phyloP scores from a whole-genome alignment of 345 rosid genomes.

The Abelmoschus esculentus region DNA sequence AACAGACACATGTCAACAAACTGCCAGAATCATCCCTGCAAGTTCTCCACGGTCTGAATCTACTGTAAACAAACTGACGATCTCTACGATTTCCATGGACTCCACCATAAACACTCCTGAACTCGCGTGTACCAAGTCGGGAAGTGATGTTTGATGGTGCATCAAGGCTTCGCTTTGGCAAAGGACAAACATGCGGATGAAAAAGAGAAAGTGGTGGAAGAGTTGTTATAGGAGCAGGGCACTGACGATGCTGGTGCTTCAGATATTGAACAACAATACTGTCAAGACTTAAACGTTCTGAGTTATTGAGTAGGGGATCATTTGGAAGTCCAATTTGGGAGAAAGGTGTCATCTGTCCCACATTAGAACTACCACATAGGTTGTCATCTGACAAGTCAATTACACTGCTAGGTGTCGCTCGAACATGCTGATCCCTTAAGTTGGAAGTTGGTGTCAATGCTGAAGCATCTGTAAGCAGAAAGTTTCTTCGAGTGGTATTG shows the following conservation, averaged over 20 bases:
- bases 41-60: conserved; percentile 92
- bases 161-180: conserved; percentile 86
- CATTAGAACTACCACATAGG: conserved; percentile 38
- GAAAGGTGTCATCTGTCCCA: conserved; percentile 36
- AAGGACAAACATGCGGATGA: conserved; percentile 94
- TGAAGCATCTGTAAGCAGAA: conserved; percentile 35
- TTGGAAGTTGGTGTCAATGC: conserved; percentile 51
- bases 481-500: conserved; percentile 37
- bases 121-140: conserved; percentile 82
- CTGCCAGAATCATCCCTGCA: conserved; percentile 81
- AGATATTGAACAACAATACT: conserved; percentile 85
- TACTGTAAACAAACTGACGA: conserved; percentile 91
- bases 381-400: conserved; percentile 43
- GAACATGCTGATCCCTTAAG: conserved; percentile 35
- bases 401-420: conserved; percentile 30
- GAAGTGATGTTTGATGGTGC: conserved; percentile 84
- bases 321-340: conserved; percentile 40
- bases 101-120: conserved; percentile 68
- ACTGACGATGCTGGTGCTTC: conserved; percentile 98
- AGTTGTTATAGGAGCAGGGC: conserved; percentile 97
- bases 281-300: conserved; percentile 79
- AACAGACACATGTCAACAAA: conserved; percentile 71
- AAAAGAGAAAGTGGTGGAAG: conserved; percentile 93
- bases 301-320: conserved; percentile 51
- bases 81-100: conserved; percentile 93